phyloP scores from a whole-genome alignment of 208 protist genomes.

The Endotrypanum monterogeii region DNA sequence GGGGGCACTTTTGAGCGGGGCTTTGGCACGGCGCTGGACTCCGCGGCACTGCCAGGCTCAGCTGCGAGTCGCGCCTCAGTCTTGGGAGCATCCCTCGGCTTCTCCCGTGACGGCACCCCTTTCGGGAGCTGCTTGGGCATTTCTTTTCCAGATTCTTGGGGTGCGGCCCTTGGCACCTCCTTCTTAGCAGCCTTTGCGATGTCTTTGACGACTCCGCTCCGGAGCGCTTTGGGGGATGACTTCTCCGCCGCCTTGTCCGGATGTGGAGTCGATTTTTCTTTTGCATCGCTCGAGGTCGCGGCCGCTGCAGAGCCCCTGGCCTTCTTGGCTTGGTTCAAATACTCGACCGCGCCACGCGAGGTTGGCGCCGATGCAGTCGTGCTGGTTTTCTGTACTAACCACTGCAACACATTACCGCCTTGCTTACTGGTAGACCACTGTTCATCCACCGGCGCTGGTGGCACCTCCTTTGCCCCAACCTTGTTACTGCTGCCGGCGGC shows the following conservation, averaged over 20 bases:
- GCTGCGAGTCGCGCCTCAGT: conserved; percentile 2
- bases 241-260: conserved; percentile 13
- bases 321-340: conserved; percentile 58
- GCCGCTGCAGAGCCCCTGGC: conserved; percentile 18
- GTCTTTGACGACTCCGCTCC: not conserved
- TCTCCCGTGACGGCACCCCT: not conserved
- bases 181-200: not conserved
- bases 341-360: conserved; percentile 46
- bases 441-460: conserved; percentile 11
- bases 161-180: not conserved
- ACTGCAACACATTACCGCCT: conserved; percentile 64
- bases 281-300: not conserved
- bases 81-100: not conserved
- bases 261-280: conserved; percentile 13
- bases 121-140: not conserved
- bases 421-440: conserved; percentile 36
- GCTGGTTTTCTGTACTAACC: conserved; percentile 62
- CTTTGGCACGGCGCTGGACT: conserved; percentile 25
- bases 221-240: not conserved
- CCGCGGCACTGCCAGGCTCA: not conserved
- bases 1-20: conserved; percentile 28
- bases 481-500: not conserved
- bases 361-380: conserved; percentile 33
- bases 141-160: not conserved
- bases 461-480: not conserved